Evolutionary conservation across 768 basidiomycete species (phyloP).

Genomic region (Mycena capillaripes): DNA sequence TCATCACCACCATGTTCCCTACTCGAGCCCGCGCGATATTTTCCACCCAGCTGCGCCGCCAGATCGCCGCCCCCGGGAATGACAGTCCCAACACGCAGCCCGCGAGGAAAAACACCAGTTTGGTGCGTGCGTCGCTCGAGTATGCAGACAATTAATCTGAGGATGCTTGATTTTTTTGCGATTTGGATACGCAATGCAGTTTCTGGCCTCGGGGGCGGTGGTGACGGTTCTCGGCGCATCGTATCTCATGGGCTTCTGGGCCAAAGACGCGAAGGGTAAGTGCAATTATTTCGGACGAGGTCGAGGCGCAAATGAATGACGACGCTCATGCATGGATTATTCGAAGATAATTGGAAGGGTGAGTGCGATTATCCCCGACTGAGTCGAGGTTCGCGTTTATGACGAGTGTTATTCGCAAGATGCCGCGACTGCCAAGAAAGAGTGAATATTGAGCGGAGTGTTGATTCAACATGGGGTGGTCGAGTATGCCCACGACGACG

Average conservation of each 20-base stretch:
- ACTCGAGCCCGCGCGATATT: conserved; percentile 22
- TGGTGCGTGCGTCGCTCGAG: not conserved
- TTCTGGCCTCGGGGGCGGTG: not conserved
- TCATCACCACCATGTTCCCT: conserved; percentile 19
- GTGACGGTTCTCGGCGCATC: not conserved
- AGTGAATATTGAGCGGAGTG: no score
- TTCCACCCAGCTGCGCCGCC: conserved; percentile 18
- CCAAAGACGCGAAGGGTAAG: not conserved
- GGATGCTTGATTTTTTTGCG: not conserved
- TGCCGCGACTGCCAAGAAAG: conserved; percentile 12
- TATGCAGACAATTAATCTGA: no score
- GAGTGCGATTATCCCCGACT: no score
- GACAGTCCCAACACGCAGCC: conserved; percentile 15
- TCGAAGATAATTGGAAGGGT: no score
- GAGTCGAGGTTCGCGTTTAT: not conserved
- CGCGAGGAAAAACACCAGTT: conserved; percentile 20
- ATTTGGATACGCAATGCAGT: not conserved
- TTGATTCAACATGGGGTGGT: no score
- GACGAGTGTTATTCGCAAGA: not conserved
- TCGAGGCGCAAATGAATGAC: no score
- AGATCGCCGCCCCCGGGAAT: conserved; percentile 16
- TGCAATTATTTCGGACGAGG: not conserved
- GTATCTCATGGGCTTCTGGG: conserved; percentile 30
- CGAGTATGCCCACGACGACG: no score
- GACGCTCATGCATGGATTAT: no score